Evolutionary conservation across 495 filamentous ascomycete genomes (phyloP).

Genomic region (Lepidopterella palustris): DNA sequence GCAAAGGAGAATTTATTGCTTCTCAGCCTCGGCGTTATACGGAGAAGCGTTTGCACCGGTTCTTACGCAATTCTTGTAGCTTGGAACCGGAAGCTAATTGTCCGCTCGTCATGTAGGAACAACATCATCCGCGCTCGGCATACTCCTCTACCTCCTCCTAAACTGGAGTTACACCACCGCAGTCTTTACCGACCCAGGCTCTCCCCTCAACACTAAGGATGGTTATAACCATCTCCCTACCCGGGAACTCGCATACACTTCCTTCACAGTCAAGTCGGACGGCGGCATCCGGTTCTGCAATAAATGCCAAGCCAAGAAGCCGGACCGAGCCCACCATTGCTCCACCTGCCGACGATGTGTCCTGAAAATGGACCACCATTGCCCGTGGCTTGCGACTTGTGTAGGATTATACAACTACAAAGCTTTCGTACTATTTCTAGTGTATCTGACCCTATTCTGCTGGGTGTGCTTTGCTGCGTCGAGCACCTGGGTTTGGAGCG

Average conservation of each 20-base stretch:
- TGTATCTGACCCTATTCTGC: conserved; percentile 85
- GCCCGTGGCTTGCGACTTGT: conserved; percentile 95
- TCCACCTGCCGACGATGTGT: conserved; percentile 88
- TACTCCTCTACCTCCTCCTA: conserved; percentile 68
- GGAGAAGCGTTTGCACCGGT: too few species aligned
- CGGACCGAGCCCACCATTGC: conserved; percentile 95
- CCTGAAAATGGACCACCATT: conserved; percentile 99
- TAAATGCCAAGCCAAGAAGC: conserved; percentile 90
- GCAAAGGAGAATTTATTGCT: too few species aligned
- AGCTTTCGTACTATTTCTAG: conserved; percentile 85
- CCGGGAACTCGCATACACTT: conserved; percentile 56
- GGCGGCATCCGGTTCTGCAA: conserved; percentile 88
- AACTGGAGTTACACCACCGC: conserved; percentile 86
- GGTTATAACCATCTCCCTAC: conserved; percentile 61
- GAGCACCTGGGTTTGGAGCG: conserved; percentile 69
- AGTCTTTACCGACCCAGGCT: conserved; percentile 86
- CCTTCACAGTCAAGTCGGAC: conserved; percentile 84
- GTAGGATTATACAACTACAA: conserved; percentile 94
- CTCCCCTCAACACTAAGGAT: conserved; percentile 48
- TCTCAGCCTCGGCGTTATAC: too few species aligned
- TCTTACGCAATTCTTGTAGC: not conserved
- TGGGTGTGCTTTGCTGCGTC: conserved; percentile 70
- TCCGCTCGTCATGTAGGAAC: conserved; percentile 19
- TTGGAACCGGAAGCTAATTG: not conserved
- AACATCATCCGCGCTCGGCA: conserved; percentile 49